A percentile compares a stretch with the other conserved stretches of the same genome.
phyloP scores from a whole-genome alignment of 371 early-diverging fungal species.

The Smittium culicis region DNA sequence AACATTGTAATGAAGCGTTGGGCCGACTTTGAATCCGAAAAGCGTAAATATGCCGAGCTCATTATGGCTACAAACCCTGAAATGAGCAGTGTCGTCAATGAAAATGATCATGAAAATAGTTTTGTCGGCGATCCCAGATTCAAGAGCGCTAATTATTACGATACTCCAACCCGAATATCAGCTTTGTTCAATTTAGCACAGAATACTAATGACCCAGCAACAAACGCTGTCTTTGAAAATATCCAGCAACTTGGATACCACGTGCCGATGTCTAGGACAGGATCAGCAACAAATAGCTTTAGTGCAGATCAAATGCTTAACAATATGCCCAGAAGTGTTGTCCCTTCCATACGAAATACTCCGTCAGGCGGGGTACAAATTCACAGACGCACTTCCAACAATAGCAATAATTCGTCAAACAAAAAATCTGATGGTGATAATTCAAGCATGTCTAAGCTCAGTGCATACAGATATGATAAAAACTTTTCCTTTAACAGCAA shows the following conservation, averaged over 20 bases:
- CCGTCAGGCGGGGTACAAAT: too few relatives aligned
- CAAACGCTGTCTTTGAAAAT: not conserved
- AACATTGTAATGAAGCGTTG: constrained; percentile 67
- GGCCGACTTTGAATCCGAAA: constrained; percentile 75
- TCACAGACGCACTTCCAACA: too few relatives aligned
- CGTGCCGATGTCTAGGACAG: not conserved
- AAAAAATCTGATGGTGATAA: too few relatives aligned
- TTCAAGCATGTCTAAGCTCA: too few relatives aligned
- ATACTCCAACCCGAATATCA: not conserved
- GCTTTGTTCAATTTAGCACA: not conserved
- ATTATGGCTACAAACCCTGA: constrained; percentile 13
- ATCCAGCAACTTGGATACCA: constrained; percentile 6
- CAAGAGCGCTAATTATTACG: not conserved
- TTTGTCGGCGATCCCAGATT: not conserved
- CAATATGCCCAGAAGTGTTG: too few relatives aligned
- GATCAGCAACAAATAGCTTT: too few relatives aligned
- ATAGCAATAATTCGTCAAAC: too few relatives aligned
- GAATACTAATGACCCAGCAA: not conserved
- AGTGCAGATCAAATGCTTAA: too few relatives aligned
- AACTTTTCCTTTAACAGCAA: too few relatives aligned
- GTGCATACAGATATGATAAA: too few relatives aligned
- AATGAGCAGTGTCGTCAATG: not conserved
- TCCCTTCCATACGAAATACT: too few relatives aligned
- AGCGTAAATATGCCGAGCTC: constrained; percentile 31
- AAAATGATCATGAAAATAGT: not conserved